Base-by-base conservation (phyloP, 140 eudicot species). In the Senecio squalidus region DNA sequence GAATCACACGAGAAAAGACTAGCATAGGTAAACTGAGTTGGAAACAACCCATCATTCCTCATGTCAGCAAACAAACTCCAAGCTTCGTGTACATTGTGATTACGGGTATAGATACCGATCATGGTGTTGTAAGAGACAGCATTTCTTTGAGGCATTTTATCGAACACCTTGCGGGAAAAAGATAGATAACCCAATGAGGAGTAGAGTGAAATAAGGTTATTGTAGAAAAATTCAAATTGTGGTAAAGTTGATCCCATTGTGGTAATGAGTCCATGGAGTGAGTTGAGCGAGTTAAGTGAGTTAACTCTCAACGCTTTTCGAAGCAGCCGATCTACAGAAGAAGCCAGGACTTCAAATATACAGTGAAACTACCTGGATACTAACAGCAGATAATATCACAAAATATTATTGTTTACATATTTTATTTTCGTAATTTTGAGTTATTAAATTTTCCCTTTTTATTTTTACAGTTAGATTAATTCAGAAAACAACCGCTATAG, bases 121-220 rank as follows among this genome's bases (percentile, higher is more conserved):
- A 89, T 70, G 9, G 86, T 62, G 69, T 89, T 89, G 72, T 74
- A 85, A 6, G 95, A 81, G 9, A 85, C 89, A 5, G 17, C 63
- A 46, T 85, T 89, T 61, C 67, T 75, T 0, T 72, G 73, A 49
- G 89, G 74, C 97, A 89, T 89, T 72, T 60, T 50, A 47, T 82
- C 97, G 63, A 89, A 89, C 86, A 84, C 36, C 44, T 72, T 56
- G 41, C 85, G 80, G 4, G 95, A 89, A 44, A 31, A 0, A n/a
- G 17, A 40, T 8, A 78, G 20, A 2, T 66, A 49, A 3, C 82
- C 93, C 22, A 66, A 9, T 0, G 71, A 48, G 5, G 38, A 58
- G 39, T 82, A 89, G 62, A 58, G 8, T 0, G 82, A 52, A 18
- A 85, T 67, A 55, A 85, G 49, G 50, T 80, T 85, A 51, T 85